Evolutionary conservation across 1,284 basidiomycete genomes (phyloP).

Genomic region (Rhizoctonia solani): DNA sequence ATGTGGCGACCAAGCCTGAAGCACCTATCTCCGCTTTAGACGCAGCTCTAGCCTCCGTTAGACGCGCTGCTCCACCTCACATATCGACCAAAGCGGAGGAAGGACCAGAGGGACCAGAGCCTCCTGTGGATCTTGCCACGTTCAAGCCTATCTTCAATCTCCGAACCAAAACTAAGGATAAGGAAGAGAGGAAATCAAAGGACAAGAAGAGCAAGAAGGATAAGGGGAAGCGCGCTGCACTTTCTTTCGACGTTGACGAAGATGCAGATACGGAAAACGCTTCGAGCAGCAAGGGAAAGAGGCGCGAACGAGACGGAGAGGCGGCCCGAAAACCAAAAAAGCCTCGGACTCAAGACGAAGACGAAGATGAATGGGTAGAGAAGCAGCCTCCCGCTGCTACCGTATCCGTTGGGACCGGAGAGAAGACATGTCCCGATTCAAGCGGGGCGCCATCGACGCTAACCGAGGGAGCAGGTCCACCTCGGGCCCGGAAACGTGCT

Average conservation of each 20-base stretch:
- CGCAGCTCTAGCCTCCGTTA: slow-evolving; percentile 35
- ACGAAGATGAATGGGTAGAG: slow-evolving; percentile 63
- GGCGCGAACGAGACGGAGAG: slow-evolving; percentile 45
- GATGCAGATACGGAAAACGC: slow-evolving; percentile 40
- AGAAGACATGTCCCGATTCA: slow-evolving; percentile 1
- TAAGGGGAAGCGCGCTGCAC: slow-evolving; percentile 37
- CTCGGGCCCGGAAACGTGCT: slow-evolving; percentile 40
- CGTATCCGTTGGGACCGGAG: slow-evolving; percentile 37
- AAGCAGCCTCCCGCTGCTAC: slow-evolving; percentile 40
- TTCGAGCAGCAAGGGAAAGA: slow-evolving; percentile 46
- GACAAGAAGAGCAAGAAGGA: slow-evolving; percentile 41
- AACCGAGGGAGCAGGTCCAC: slow-evolving; percentile 33
- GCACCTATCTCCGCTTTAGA: slow-evolving; percentile 32
- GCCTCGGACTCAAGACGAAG: slow-evolving; percentile 27
- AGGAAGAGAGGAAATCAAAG: slow-evolving; percentile 48
- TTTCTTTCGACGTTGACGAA: slow-evolving; percentile 44
- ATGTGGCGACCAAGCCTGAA: slow-evolving; percentile 44
- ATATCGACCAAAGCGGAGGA: slow-evolving; percentile 41
- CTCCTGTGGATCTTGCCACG: slow-evolving; percentile 57
- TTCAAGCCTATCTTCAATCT: slow-evolving; percentile 85
- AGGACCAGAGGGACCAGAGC: background rate
- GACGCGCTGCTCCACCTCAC: slow-evolving; percentile 36
- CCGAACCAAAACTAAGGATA: slow-evolving; percentile 49
- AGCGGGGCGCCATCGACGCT: background rate
- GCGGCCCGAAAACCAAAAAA: slow-evolving; percentile 57